phyloP scores from a whole-genome alignment of 495 filamentous ascomycete species.

The Penicillium waksmanii region DNA sequence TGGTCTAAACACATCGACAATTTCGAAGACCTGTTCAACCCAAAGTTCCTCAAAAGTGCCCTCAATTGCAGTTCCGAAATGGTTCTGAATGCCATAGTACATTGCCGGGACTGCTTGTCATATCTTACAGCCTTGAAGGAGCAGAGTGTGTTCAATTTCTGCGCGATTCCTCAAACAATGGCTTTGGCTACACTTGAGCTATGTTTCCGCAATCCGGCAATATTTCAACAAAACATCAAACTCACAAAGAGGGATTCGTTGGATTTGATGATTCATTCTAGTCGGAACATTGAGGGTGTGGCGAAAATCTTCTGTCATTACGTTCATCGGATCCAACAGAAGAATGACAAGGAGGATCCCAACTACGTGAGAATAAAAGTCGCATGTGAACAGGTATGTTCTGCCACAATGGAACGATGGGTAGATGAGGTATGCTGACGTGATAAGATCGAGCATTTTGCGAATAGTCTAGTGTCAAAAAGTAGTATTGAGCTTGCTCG shows the following conservation, averaged over 20 bases:
- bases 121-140: constrained; percentile 96
- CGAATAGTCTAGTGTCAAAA: not conserved
- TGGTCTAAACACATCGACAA: constrained; percentile 92
- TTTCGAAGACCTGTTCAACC: constrained; percentile 87
- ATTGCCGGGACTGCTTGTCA: constrained; percentile 90
- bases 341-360: constrained; percentile 92
- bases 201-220: constrained; percentile 87
- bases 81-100: constrained; percentile 84
- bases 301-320: constrained; percentile 80
- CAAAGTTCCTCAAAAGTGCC: constrained; percentile 76
- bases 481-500: not conserved
- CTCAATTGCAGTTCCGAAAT: constrained; percentile 92
- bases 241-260: constrained; percentile 96
- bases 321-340: constrained; percentile 81
- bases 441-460: not conserved
- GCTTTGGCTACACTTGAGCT: constrained; percentile 91
- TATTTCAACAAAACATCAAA: constrained; percentile 89
- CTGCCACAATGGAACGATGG: not conserved
- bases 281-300: constrained; percentile 79
- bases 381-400: constrained; percentile 77
- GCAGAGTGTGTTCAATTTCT: constrained; percentile 99
- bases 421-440: not conserved
- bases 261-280: constrained; percentile 85
- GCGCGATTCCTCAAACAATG: constrained; percentile 96
- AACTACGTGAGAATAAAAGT: constrained; percentile 92